These are phyloP conservation scores for Iris macrosiphon DNA, from an alignment of 106 monocot genomes.

Conservation along the genomic window DNA sequence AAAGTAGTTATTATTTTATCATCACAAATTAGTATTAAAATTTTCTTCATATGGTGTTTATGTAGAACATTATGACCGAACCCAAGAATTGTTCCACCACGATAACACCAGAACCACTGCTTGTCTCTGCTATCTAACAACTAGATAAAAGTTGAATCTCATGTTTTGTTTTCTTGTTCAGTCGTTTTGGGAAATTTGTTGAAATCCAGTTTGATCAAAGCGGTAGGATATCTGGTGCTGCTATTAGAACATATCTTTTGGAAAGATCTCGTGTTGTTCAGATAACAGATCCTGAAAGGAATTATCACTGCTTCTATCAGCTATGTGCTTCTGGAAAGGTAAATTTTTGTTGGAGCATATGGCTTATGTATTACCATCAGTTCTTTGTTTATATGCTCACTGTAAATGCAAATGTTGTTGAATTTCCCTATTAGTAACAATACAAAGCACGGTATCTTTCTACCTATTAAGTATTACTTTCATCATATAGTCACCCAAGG, in stretches of 20 bases:
- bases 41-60: too few relatives aligned
- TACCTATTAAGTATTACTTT: too few relatives aligned
- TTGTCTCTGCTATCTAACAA: too few relatives aligned
- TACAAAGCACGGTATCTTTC: too few relatives aligned
- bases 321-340: slow-evolving; percentile 91
- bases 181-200: slow-evolving; percentile 96
- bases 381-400: neutral
- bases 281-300: slow-evolving; percentile 73
- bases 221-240: slow-evolving; percentile 93
- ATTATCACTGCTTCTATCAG: slow-evolving; percentile 93
- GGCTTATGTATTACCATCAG: neutral
- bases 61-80: too few relatives aligned
- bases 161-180: slow-evolving; percentile 15
- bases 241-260: slow-evolving; percentile 85
- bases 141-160: neutral
- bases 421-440: too few relatives aligned
- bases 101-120: too few relatives aligned
- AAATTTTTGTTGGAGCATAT: neutral
- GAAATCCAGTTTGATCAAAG: slow-evolving; percentile 84
- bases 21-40: too few relatives aligned
- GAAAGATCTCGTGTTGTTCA: slow-evolving; percentile 92
- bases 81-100: too few relatives aligned
- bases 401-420: neutral
- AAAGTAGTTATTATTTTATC: too few relatives aligned
- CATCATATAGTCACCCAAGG: too few relatives aligned